These are phyloP conservation scores for Boletus subparvulus DNA, from an alignment of 768 basidiomycete genomes.

Conservation along the genomic window DNA sequence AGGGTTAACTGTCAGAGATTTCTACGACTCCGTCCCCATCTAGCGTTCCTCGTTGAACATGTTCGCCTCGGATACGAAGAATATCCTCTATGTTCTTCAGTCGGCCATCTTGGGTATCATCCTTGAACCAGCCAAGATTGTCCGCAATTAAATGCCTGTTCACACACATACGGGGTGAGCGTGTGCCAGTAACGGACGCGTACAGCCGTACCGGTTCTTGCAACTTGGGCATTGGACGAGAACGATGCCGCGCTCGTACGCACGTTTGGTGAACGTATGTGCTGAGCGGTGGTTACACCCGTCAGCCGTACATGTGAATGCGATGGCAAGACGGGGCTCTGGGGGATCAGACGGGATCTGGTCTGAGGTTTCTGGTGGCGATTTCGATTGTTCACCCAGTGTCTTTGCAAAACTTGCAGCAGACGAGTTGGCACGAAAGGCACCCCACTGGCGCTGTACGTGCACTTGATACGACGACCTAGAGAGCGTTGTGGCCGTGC, in stretches of 20 bases:
- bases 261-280: constrained; percentile 81
- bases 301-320: constrained; percentile 83
- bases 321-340: constrained; percentile 69
- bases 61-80: constrained; percentile 75
- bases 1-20: constrained; percentile 35
- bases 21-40: constrained; percentile 56
- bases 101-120: constrained; percentile 69
- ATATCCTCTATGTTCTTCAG: constrained; percentile 82
- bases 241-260: constrained; percentile 88
- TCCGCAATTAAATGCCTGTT: constrained; percentile 83
- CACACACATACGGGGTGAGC: not conserved
- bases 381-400: not conserved
- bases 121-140: constrained; percentile 90
- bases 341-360: constrained; percentile 36
- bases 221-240: constrained; percentile 90
- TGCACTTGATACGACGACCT: constrained; percentile 36
- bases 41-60: constrained; percentile 52
- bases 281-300: constrained; percentile 78
- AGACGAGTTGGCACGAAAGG: constrained; percentile 23
- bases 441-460: constrained; percentile 37
- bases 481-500: constrained; percentile 39
- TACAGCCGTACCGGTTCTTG: constrained; percentile 66
- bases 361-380: constrained; percentile 1
- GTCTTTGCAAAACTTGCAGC: not conserved
- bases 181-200: not conserved